Evolutionary conservation across 192 early-diverging fungal species (phyloP), one percentile per base, ranked within the genome.

Genomic region (Coemansia sp.): DNA sequence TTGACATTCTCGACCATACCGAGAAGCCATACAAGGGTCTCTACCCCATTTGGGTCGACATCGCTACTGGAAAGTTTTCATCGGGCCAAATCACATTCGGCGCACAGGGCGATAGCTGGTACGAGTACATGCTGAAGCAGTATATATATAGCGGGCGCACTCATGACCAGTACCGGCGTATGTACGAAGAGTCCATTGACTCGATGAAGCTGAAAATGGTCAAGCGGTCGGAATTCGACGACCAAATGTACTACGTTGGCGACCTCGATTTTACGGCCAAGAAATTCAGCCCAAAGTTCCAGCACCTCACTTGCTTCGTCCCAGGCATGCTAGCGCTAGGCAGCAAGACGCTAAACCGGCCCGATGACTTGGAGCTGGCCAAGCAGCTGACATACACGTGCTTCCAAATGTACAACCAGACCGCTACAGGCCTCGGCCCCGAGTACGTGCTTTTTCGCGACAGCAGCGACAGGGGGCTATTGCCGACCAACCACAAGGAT

Each of bases 391-490:
- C 73, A 1, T 72, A 82, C 37, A 82, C 79, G 17, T 85, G 84
- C 72, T 80, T 74, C 75, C 76, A 80, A 55, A 93, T 93, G 90
- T 95, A 96, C 78, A 84, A 82, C 38, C 85, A 84, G 64, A 94
- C 92, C 10, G 78, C 82, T 15, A 92, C 94, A 0, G 92, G 94
- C 1, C 81, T 98, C 41, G 88, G 93, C 19, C 86, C 92, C 42
- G 96, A 98, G 72, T 94, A 94, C 63, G 94, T 93, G 41, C 92
- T 88, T 34, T 93, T 92, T 84, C 85, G 87, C 63, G 78, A 69
- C 63, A 55, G 64, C 29, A 39, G 74, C 53, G 44, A 85, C 63
- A 63, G 37, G 58, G 80, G 80, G 0, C 38, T 82, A 1, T 63
- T 72, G 42, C 68, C 62, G 3, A 51, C 53, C 25, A 66, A 70